Evolutionary conservation across 768 basidiomycete species (phyloP), one percentile per base, ranked within the genome.

Genomic region (Hypholoma sublateritium): DNA sequence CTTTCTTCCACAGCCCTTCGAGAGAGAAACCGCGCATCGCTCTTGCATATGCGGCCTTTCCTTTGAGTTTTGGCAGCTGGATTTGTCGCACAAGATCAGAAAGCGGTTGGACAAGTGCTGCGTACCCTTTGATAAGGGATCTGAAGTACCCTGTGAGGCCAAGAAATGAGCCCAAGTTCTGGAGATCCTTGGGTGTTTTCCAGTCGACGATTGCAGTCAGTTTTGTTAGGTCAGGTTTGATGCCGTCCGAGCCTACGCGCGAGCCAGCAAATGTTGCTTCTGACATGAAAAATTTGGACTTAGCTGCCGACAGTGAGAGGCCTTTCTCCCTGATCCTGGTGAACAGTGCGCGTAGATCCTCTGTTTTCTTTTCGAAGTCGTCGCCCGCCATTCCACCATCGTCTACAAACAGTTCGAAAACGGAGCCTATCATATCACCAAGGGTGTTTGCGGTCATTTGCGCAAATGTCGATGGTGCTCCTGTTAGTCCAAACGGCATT

Each of bases 401-500:
- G 42, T 80, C 75, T 0, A 80, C 72, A 16, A 76, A 77, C 5
- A 72, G 53, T 47, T 77, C 73, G 16, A 75, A 58, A 45, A 55
- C 36, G 1, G 62, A 50, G 0, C 65, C 63, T 1, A 74, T 44
- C 1, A 74, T 35, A 44, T 73, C 71, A 1, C 66, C 55, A 3
- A 75, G 43, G 0, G 50, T 17, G 0, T 45, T 16, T 1, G 72
- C 70, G 0, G 66, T 69, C 62, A 72, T 62, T 7, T 71, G 22
- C 2, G 61, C 65, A 51, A 77, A 78, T 5, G 64, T 67, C 0
- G 73, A 65, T 7, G 77, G 77, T 1, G 73, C 72, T 0, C 74
- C 78, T 0, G 70, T 74, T 0, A 78, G 47, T 0, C 78, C 77
- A 56, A 80, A 77, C 0, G 74, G 77, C 72, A 80, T 76, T 0